These are phyloP conservation scores for Maudiozyma barnettii DNA, from an alignment of 805 yeast species.

Conservation along the genomic window DNA sequence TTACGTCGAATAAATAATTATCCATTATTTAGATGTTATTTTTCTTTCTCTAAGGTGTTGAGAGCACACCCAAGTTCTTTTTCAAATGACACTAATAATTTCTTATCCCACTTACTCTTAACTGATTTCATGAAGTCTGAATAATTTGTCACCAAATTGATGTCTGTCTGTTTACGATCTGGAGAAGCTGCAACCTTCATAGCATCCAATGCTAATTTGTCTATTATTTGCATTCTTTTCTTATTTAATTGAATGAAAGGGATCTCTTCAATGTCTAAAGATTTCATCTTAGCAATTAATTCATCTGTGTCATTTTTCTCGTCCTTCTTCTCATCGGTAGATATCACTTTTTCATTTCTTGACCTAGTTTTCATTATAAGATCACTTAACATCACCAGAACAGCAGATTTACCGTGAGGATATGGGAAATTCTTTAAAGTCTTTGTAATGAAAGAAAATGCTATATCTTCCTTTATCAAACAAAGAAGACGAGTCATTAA, in stretches of 20 bases:
- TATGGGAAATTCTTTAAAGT: conserved; percentile 59
- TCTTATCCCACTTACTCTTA: conserved; percentile 26
- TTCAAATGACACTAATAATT: conserved; percentile 6
- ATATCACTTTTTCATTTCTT: background rate
- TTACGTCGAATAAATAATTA: background rate
- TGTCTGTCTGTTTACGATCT: conserved; percentile 10
- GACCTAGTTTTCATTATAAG: conserved; percentile 36
- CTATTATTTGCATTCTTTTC: conserved; percentile 33
- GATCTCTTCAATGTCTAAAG: conserved; percentile 4
- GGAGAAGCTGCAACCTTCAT: conserved; percentile 16
- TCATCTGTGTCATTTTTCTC: background rate
- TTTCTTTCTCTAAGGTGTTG: background rate
- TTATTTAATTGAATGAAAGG: conserved; percentile 35
- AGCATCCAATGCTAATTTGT: conserved; percentile 15
- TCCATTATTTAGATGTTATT: background rate
- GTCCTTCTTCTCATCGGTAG: background rate
- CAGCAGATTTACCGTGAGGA: conserved; percentile 47
- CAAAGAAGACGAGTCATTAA: conserved; percentile 56
- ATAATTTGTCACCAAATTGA: conserved; percentile 37
- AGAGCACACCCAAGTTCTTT: background rate
- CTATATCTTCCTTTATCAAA: conserved; percentile 42
- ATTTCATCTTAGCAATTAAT: background rate
- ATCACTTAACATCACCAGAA: conserved; percentile 62
- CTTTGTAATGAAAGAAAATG: conserved; percentile 55
- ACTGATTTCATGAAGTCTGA: conserved; percentile 43